Percentiles rank a stretch among this genome's conserved stretches.
Evolutionary conservation across 768 basidiomycete species (phyloP).

Genomic region (Lepiota venenata): DNA sequence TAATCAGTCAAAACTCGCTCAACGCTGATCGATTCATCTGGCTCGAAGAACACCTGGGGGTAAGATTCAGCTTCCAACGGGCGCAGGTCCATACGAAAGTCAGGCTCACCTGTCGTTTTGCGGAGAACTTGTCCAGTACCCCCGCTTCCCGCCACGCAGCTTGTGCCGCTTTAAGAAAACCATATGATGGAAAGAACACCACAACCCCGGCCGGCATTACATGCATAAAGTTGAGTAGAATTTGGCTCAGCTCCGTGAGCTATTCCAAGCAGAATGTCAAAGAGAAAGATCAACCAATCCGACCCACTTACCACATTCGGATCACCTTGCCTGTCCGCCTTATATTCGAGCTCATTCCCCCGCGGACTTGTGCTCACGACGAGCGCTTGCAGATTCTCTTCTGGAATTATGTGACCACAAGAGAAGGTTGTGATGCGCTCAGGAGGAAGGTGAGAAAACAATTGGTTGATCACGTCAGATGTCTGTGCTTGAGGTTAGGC

Average conservation of each 20-base stretch:
- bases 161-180: conserved; percentile 68
- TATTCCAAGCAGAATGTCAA: conserved; percentile 24
- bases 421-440: conserved; percentile 77
- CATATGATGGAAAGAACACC: conserved; percentile 93
- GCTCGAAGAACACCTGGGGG: conserved; percentile 83
- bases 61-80: conserved; percentile 2
- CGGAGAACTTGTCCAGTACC: conserved; percentile 53
- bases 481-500: conserved; percentile 49
- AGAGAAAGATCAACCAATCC: neutral
- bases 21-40: conserved; percentile 65
- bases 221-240: conserved; percentile 74
- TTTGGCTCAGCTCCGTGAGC: conserved; percentile 82
- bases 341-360: conserved; percentile 77
- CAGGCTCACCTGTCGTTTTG: conserved; percentile 68
- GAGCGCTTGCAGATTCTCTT: conserved; percentile 70
- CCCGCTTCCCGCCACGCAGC: conserved; percentile 63
- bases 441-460: conserved; percentile 64
- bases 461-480: conserved; percentile 78
- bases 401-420: conserved; percentile 90
- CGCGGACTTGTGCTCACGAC: conserved; percentile 74
- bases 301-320: conserved; percentile 48
- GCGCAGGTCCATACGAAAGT: neutral
- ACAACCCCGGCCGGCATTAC: conserved; percentile 87
- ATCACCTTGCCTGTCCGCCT: conserved; percentile 70
- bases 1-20: conserved; percentile 77